Evolutionary conservation across 192 early-diverging fungal species (phyloP).

Genomic region (Gamsiella multidivaricata): DNA sequence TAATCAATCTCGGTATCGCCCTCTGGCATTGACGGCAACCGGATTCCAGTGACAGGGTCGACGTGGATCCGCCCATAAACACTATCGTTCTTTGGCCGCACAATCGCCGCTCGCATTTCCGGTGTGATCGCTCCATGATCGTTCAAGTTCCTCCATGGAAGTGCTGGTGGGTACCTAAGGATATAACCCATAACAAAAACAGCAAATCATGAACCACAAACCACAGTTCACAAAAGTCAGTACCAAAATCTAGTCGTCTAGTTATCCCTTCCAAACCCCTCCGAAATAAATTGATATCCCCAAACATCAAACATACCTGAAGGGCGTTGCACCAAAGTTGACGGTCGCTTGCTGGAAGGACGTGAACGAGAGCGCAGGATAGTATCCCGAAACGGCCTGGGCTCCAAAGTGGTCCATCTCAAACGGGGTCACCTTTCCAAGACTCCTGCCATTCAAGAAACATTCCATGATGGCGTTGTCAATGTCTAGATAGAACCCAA

Average conservation of each 20-base stretch:
- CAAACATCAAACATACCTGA: constrained; percentile 55
- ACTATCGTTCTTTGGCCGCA: constrained; percentile 52
- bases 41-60: constrained; percentile 29
- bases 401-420: constrained; percentile 40
- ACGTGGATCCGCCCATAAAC: constrained; percentile 50
- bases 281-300: no score
- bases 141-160: constrained; percentile 49
- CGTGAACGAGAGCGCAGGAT: constrained; percentile 80
- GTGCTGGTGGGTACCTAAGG: constrained; percentile 52
- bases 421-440: constrained; percentile 67
- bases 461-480: constrained; percentile 71
- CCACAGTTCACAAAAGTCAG: no score
- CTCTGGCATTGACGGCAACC: constrained; percentile 29
- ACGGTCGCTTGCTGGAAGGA: constrained; percentile 75
- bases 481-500: constrained; percentile 70
- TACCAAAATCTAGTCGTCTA: no score
- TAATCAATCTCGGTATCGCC: constrained; percentile 45
- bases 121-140: constrained; percentile 34
- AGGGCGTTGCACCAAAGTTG: constrained; percentile 71
- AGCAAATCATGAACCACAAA: not conserved
- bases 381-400: constrained; percentile 60
- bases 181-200: not conserved
- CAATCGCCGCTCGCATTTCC: constrained; percentile 46
- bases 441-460: constrained; percentile 71
- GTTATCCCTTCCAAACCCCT: no score